phyloP scores from a whole-genome alignment of 768 basidiomycete species.

The Tephrocybe sp. region DNA sequence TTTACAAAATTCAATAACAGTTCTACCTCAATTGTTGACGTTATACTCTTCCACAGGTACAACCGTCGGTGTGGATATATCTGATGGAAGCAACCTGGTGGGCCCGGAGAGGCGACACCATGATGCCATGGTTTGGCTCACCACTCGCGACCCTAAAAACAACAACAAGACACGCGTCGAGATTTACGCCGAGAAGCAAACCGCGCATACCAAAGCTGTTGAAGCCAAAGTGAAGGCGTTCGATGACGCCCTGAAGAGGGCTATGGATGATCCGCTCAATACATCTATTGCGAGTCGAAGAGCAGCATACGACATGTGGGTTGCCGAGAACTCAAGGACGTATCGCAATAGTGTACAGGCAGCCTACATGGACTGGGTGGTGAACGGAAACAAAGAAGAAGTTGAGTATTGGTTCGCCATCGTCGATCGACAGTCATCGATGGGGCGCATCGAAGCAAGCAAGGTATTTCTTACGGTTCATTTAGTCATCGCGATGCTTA shows the following conservation, averaged over 20 bases:
- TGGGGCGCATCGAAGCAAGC: slow-evolving; percentile 4
- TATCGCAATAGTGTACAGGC: slow-evolving; percentile 1
- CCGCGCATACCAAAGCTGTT: not conserved
- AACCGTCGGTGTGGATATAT: slow-evolving; percentile 2
- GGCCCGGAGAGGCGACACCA: not conserved
- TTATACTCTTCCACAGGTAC: not conserved
- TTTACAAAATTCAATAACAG: too few species aligned
- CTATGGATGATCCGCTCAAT: not conserved
- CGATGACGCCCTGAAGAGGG: not conserved
- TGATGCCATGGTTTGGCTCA: slow-evolving; percentile 4
- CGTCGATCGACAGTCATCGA: slow-evolving; percentile 5
- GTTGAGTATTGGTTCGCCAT: slow-evolving; percentile 11
- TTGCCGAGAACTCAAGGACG: slow-evolving; percentile 6
- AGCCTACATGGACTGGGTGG: slow-evolving; percentile 10
- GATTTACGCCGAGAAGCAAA: slow-evolving; percentile 5
- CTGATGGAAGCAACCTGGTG: not conserved
- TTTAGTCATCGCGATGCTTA: not conserved
- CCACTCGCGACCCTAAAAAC: not conserved
- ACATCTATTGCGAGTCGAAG: not conserved
- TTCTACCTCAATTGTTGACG: too few species aligned
- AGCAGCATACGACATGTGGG: slow-evolving; percentile 3
- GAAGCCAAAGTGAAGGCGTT: slow-evolving; percentile 3
- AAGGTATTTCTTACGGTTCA: not conserved
- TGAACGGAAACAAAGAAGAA: slow-evolving; percentile 6
- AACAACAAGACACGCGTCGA: not conserved